Percentiles rank a stretch among this genome's conserved stretches.
These are phyloP conservation scores for Antitrichia curtipendula DNA, from an alignment of 225 moss, liverwort and hornwort genomes.

Conservation along the genomic window DNA sequence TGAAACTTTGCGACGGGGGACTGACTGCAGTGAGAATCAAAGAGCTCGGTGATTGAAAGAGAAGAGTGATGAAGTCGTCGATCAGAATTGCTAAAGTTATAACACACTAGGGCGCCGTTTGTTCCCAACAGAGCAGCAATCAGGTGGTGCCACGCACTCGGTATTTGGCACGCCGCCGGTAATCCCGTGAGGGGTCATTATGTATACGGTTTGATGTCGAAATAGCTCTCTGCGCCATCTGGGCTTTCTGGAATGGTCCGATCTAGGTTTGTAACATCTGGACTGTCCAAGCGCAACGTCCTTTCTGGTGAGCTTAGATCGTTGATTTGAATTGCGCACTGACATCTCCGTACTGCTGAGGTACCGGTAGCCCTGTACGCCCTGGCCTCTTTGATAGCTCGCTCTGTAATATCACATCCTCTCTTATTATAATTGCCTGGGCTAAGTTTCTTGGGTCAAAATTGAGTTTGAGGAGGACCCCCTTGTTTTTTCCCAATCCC, in stretches of 20 bases:
- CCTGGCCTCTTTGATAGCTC: no score
- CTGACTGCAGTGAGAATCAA: not conserved
- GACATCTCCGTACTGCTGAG: not conserved
- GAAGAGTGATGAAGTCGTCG: fast-evolving
- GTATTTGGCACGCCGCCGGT: not conserved
- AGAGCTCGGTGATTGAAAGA: not conserved
- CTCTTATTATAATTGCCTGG: not conserved
- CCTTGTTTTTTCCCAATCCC: not conserved
- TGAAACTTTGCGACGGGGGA: not conserved
- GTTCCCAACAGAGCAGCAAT: not conserved
- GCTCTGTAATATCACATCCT: not conserved
- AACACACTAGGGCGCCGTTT: not conserved
- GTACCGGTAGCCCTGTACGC: not conserved
- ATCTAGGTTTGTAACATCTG: not conserved
- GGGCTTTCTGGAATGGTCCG: not conserved
- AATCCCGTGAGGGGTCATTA: not conserved
- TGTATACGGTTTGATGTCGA: not conserved
- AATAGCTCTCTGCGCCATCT: not conserved
- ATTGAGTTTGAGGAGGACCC: not conserved
- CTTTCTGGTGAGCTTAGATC: no score
- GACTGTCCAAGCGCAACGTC: not conserved
- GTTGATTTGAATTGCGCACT: not conserved
- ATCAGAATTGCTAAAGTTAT: not conserved
- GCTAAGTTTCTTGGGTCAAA: not conserved
- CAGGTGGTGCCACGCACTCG: not conserved